Conservation (phyloP, 257 asterid species). For the Lycium barbarum region DNA sequence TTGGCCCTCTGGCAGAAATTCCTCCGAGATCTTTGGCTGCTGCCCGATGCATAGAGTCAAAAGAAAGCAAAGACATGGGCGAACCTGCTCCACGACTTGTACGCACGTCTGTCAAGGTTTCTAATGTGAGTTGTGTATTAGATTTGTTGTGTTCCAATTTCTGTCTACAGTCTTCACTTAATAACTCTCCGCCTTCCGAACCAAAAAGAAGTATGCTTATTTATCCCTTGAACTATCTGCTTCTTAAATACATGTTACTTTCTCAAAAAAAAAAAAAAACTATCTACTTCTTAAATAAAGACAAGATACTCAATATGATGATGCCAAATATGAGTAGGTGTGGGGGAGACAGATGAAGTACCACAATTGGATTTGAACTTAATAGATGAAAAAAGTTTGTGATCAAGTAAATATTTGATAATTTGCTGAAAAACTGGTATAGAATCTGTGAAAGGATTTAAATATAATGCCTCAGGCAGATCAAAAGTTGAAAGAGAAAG, state of each 20-base stretch:
- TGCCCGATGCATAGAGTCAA: conserved; percentile 57
- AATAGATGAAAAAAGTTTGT: neutral
- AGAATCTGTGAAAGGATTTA: neutral
- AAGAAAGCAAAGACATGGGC: conserved; percentile 67
- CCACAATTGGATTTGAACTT: neutral
- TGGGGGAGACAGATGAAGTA: neutral
- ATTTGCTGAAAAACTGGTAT: neutral
- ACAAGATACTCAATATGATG: neutral
- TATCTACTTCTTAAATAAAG: neutral
- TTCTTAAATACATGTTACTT: no score
- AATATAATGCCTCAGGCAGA: neutral
- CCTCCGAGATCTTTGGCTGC: conserved; percentile 68
- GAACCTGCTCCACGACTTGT: conserved; percentile 79
- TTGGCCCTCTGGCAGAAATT: conserved; percentile 82
- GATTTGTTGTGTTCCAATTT: neutral
- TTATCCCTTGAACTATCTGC: neutral
- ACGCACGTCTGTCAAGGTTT: conserved; percentile 91
- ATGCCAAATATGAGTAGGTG: neutral
- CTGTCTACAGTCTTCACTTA: neutral
- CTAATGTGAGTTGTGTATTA: conserved; percentile 68
- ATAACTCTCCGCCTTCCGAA: neutral
- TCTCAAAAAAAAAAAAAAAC: neutral
- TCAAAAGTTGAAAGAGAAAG: neutral
- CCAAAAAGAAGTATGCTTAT: neutral
- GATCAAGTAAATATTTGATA: neutral